phyloP scores from a whole-genome alignment of 225 moss, liverwort and hornwort genomes.

The Ulota crispa region DNA sequence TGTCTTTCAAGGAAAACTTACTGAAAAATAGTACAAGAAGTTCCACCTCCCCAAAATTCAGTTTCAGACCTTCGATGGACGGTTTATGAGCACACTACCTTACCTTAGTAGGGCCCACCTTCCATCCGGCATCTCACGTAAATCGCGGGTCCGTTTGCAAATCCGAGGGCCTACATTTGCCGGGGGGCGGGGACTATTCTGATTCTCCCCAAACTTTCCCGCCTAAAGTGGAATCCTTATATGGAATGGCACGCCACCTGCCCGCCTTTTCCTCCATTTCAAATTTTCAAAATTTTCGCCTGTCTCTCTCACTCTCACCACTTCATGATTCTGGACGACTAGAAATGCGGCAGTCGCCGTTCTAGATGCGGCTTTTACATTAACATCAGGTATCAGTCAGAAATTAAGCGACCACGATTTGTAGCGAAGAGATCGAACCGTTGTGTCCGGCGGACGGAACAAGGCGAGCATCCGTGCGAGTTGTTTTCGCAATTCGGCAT shows the following conservation, averaged over 20 bases:
- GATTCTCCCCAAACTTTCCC: conserved; percentile 7
- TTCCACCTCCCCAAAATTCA: too few species aligned
- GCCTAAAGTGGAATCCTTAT: neutral
- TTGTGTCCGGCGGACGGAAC: neutral
- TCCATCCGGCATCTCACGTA: too few species aligned
- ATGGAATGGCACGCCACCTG: neutral
- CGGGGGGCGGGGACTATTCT: neutral
- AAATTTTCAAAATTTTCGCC: neutral
- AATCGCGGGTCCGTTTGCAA: too few species aligned
- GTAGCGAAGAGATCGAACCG: neutral
- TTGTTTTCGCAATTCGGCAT: neutral
- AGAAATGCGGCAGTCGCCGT: neutral
- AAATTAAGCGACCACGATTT: neutral
- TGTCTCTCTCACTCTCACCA: neutral
- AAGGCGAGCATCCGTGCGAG: neutral
- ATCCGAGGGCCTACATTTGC: neutral
- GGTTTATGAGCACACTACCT: too few species aligned
- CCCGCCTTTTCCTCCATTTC: neutral
- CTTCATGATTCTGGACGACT: neutral
- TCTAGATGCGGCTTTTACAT: neutral
- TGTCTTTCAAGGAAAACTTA: too few species aligned
- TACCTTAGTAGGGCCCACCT: too few species aligned
- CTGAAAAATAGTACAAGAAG: too few species aligned
- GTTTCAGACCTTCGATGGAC: too few species aligned
- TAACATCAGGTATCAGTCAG: neutral